phyloP scores from a whole-genome alignment of 148 eudicot species.

The Dianthus caryophyllus region DNA sequence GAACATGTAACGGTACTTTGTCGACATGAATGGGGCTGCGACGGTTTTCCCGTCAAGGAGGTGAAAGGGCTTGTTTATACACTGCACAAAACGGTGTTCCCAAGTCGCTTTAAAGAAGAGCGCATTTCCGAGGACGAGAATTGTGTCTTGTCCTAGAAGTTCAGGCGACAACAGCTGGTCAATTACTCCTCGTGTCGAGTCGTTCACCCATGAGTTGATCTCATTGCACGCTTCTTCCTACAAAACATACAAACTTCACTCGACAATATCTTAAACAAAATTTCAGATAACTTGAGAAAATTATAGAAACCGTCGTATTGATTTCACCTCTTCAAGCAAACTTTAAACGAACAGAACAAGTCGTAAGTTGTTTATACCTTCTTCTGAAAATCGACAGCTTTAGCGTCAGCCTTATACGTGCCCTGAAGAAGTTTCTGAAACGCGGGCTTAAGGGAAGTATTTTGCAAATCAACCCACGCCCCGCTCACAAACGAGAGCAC shows the following conservation, averaged over 20 bases:
- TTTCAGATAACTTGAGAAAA: too few relatives aligned
- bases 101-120: constrained; percentile 22
- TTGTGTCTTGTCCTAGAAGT: neutral
- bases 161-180: constrained; percentile 8
- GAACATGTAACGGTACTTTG: neutral
- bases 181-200: constrained; percentile 15
- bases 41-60: constrained; percentile 9
- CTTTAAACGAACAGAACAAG: too few relatives aligned
- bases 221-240: constrained; percentile 10
- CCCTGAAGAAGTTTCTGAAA: constrained; percentile 17
- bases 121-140: constrained; percentile 22
- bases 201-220: constrained; percentile 18
- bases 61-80: neutral
- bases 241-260: neutral
- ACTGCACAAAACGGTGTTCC: neutral
- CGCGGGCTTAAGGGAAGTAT: constrained; percentile 3
- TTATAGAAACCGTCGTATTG: too few relatives aligned
- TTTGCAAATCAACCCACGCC: constrained; percentile 15
- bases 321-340: too few relatives aligned
- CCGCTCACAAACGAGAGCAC: constrained; percentile 15
- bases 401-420: constrained; percentile 20
- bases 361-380: constrained; percentile 2
- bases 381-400: constrained; percentile 20
- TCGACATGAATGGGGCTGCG: constrained; percentile 10
- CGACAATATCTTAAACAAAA: too few relatives aligned